Evolutionary conservation across 73 alveolate genomes (phyloP), one percentile per base, ranked within the genome.

Genomic region (Paramecium bursaria): DNA sequence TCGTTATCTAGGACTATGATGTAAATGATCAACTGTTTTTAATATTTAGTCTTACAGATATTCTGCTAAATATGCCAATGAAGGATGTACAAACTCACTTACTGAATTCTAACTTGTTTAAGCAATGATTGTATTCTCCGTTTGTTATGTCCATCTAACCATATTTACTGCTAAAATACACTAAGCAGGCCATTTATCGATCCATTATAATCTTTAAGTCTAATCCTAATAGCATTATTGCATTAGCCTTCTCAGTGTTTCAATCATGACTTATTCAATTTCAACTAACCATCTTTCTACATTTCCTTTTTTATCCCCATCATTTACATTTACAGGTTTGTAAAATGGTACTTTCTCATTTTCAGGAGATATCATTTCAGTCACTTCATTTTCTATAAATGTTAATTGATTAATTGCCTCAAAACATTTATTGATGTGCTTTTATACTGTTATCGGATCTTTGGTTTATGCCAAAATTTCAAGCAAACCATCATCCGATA

Each of bases 251-350:
- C 93, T 89, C 88, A 96, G 87, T 51, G 97, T 91, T 61, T 90
- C 93, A 79, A 87, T 87, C 97, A 96, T 95, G 73, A 92, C 51
- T 77, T 95, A 93, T 76, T 96, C 98, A 29, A 91, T 87, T 49
- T 95, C 95, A 13, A 93, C 93, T 22, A 96, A 52, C 99, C 99
- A 96, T n/a, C 92, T 92, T 88, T 96, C 99, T 48, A 96, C 98
- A 48, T 96, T 92, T 9, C 99, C 98, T 30, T 93, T 88, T 47
- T 91, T 86, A 0, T 92, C 95, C 48, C 91, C 95, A 52, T 94
- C 97, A 2, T 88, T 92, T 4, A 96, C 99, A 30, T 93, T 93
- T 9, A 94, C 90, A 21, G 91, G 94, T 47, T 93, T 95, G 50
- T 85, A 75, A 74, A 80, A 90, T 50, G 27, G 90, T 39, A 96